A percentile compares a stretch with the other conserved stretches of the same genome.
Conservation (phyloP, 345 rosid genomes). For the Arabidopsis thaliana region DNA sequence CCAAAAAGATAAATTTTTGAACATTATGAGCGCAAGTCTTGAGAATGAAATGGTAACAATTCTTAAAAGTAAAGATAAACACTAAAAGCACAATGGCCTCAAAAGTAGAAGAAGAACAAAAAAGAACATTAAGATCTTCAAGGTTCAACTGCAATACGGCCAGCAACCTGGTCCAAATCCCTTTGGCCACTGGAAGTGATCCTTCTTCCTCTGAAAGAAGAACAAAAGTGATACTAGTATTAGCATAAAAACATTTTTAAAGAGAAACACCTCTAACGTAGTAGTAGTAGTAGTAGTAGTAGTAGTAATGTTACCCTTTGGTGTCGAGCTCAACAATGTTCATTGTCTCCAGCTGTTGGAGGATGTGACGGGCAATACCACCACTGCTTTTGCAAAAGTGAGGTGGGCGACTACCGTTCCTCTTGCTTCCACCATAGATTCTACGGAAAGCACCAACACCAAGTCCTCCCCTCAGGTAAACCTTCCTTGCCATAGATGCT, state of each 20-base stretch:
- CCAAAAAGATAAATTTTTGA: conserved; percentile 20
- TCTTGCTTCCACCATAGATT: conserved; percentile 87
- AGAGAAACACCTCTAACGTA: background rate
- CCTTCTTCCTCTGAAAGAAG: conserved; percentile 66
- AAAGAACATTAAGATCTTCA: conserved; percentile 37
- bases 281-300: too few species aligned
- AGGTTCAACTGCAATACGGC: conserved; percentile 63
- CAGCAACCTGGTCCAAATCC: conserved; percentile 95
- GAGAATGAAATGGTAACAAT: conserved; percentile 16
- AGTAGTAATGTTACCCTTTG: conserved; percentile 55
- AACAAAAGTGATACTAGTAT: conserved; percentile 1
- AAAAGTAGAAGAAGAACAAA: conserved; percentile 36
- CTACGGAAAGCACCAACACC: conserved; percentile 90
- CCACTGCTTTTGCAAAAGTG: conserved; percentile 95
- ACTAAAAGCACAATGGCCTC: conserved; percentile 26
- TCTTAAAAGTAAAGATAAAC: conserved; percentile 16
- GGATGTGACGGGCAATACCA: conserved; percentile 81
- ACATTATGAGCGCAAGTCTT: conserved; percentile 32
- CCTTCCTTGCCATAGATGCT: conserved; percentile 96
- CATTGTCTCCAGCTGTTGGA: conserved; percentile 76
- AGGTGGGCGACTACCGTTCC: conserved; percentile 83
- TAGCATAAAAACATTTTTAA: background rate
- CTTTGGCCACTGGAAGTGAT: conserved; percentile 86
- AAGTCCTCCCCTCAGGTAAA: conserved; percentile 84
- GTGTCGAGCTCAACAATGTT: conserved; percentile 67